Evolutionary conservation across 2,329 filamentous ascomycete genomes (phyloP).

Genomic region (Lecanicillium sp.): DNA sequence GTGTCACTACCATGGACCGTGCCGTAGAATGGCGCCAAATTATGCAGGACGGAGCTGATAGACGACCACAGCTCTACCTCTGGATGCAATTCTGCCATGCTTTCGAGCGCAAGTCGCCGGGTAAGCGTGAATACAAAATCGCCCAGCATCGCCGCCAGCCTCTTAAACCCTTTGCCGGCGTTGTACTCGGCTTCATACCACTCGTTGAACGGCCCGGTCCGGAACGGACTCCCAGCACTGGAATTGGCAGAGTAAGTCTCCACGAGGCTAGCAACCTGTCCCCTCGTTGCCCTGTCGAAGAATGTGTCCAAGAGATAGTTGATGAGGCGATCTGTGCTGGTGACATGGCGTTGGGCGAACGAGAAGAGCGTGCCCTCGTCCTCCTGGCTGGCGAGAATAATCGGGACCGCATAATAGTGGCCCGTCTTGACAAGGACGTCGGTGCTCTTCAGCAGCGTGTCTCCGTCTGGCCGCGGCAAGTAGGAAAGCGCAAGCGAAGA

Average conservation of each 20-base stretch:
- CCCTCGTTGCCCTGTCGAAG: constrained; percentile 50
- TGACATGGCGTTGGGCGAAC: constrained; percentile 63
- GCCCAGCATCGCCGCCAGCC: constrained; percentile 67
- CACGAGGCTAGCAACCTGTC: constrained; percentile 51
- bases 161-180: constrained; percentile 55
- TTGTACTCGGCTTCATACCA: constrained; percentile 47
- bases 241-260: constrained; percentile 50
- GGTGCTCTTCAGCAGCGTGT: constrained; percentile 53
- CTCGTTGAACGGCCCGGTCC: constrained; percentile 62
- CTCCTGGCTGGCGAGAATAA: constrained; percentile 66
- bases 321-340: constrained; percentile 50
- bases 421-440: constrained; percentile 50
- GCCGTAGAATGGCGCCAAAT: constrained; percentile 60
- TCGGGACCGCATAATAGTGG: constrained; percentile 42
- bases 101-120: constrained; percentile 56
- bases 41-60: constrained; percentile 64
- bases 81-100: constrained; percentile 41
- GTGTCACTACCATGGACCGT: constrained; percentile 71
- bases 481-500: constrained; percentile 65
- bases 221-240: constrained; percentile 64
- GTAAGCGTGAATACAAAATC: constrained; percentile 70
- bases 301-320: constrained; percentile 55
- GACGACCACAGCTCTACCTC: constrained; percentile 68
- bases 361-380: constrained; percentile 74
- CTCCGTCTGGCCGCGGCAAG: constrained; percentile 66